A percentile compares a stretch with the other conserved stretches of the same genome.
Conservation (phyloP, 2,329 filamentous ascomycete species). For the Ceratocystis albifundus region DNA sequence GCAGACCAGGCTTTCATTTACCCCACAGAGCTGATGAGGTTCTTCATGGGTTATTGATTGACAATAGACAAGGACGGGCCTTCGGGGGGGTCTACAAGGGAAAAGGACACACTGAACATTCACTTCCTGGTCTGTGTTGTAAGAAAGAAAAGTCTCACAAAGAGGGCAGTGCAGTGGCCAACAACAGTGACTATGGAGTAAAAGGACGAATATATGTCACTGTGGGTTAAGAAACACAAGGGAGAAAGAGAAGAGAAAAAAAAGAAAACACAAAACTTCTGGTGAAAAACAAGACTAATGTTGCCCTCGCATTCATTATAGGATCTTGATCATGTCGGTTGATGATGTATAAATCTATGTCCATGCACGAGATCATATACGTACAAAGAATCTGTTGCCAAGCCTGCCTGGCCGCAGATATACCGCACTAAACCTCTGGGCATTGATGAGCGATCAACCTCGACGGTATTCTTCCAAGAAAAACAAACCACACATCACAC, state of each 20-base stretch:
- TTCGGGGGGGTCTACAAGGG: neutral
- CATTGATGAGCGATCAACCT: neutral
- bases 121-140: neutral
- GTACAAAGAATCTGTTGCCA: neutral
- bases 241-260: neutral
- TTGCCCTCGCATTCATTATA: neutral
- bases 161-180: slow-evolving; percentile 11
- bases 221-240: neutral
- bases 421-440: neutral
- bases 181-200: neutral
- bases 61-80: neutral
- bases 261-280: neutral
- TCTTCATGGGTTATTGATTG: neutral
- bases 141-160: neutral
- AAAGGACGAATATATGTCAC: neutral
- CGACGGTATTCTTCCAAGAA: neutral
- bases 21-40: neutral
- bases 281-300: neutral
- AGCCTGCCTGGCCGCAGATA: slow-evolving; percentile 1
- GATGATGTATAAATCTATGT: neutral
- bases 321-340: neutral
- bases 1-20: neutral
- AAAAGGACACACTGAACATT: neutral
- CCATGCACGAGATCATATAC: neutral
- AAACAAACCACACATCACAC: neutral